Base-by-base conservation (phyloP, 2,329 filamentous ascomycete species). In the Hirsutella thompsonii region DNA sequence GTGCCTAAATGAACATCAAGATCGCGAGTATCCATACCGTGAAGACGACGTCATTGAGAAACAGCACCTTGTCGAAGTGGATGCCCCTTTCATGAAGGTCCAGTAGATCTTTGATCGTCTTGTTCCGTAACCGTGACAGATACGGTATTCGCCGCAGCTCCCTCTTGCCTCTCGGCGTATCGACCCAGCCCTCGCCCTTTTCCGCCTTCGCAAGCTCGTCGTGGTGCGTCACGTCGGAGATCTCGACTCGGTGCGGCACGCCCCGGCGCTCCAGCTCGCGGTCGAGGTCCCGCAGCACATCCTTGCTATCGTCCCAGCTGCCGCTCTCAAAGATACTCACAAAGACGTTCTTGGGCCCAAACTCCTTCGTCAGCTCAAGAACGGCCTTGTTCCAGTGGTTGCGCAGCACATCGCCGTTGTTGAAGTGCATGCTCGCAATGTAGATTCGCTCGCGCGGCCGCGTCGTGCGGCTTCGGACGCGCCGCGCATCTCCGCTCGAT, bases 371-470 rank as follows among this genome's bases (percentile, higher is more conserved):
- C 18, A 86, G 60, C 2, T 70, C 62, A 6, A 81, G 44, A 3
- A 86, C 62, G 0, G 76, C 76, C 5, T 67, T 58, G 46, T 69
- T 77, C 81, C 81, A 86, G 49, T 79, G 69, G 5, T 63, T 62
- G 8, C 72, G 67, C 2, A 86, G 64, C 20, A 83, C 62, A 2
- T 56, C 54, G 44, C 72, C 81, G 46, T 75, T 75, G 51, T 82
- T 84, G 69, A 79, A 83, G 52, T 83, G 79, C 53, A 81, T 75
- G 45, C 74, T 75, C 4, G 79, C 75, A 45, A 87, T 82, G 60
- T 76, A 86, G 46, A 86, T 70, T 46, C 63, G 60, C 51, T 64
- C 59, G 37, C 46, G 49, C 19, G 48, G 53, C 36, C 55, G 53
- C 41, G 54, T 49, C 40, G 50, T 46, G 36, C 42, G 38, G 20